Evolutionary conservation across 768 basidiomycete genomes (phyloP).

Genomic region (Leccinum fibrillosum): DNA sequence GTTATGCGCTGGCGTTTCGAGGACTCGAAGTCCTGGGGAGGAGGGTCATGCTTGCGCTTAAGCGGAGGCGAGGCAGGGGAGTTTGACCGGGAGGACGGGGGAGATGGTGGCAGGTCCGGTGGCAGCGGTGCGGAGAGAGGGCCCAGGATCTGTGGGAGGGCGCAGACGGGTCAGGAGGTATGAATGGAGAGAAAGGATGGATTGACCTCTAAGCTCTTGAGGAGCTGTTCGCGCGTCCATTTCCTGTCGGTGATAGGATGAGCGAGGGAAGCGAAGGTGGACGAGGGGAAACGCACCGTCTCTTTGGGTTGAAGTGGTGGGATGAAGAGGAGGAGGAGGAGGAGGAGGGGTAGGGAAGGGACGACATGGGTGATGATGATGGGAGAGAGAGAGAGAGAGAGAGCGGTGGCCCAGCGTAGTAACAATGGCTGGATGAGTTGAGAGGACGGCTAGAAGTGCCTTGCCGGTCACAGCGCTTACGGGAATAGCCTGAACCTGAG

Average conservation of each 20-base stretch:
- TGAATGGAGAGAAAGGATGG: conserved; percentile 1
- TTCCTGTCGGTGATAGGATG: conserved; percentile 29
- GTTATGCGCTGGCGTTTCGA: conserved; percentile 32
- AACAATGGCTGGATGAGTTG: conserved; percentile 41
- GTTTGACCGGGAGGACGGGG: conserved; percentile 41
- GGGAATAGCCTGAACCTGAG: conserved; percentile 12
- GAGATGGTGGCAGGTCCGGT: conserved; percentile 43
- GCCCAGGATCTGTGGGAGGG: conserved; percentile 37
- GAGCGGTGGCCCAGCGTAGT: conserved; percentile 38
- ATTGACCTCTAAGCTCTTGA: conserved; percentile 39
- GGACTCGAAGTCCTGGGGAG: conserved; percentile 23
- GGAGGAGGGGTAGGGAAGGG: conserved; percentile 28
- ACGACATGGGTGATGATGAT: conserved; percentile 37
- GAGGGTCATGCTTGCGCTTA: conserved; percentile 39
- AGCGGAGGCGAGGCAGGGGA: conserved; percentile 35
- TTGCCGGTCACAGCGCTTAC: conserved; percentile 38
- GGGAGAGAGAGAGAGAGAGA: conserved; percentile 26
- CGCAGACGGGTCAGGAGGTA: conserved; percentile 16
- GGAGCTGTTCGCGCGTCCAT: conserved; percentile 37
- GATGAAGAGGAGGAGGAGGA: conserved; percentile 3
- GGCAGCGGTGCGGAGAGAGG: conserved; percentile 40
- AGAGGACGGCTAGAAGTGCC: conserved; percentile 33
- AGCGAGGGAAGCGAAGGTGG: conserved; percentile 11
- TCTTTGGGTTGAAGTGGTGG: conserved; percentile 26
- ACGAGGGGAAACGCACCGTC: conserved; percentile 28